These are phyloP conservation scores for Neurospora sp. DNA, from an alignment of 495 filamentous ascomycete species.

Conservation along the genomic window DNA sequence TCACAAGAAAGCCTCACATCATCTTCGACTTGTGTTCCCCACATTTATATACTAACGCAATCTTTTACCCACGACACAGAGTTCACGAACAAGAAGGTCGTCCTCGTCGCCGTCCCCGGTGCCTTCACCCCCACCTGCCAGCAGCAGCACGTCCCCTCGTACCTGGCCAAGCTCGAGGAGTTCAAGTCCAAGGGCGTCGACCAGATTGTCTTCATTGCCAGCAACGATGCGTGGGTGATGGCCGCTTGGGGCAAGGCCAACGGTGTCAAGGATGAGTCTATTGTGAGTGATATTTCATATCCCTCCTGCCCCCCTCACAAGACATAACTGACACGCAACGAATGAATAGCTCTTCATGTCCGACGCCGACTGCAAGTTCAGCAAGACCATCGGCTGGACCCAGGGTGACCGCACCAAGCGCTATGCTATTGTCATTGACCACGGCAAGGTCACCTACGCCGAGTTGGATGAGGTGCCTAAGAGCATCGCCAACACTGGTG, in stretches of 20 bases:
- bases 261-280: constrained; percentile 64
- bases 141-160: constrained; percentile 75
- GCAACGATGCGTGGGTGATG: constrained; percentile 90
- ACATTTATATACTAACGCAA: neutral
- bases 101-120: constrained; percentile 83
- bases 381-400: constrained; percentile 75
- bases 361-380: constrained; percentile 68
- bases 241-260: constrained; percentile 95
- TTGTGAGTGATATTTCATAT: constrained; percentile 44
- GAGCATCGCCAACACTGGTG: constrained; percentile 60
- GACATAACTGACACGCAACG: constrained; percentile 1
- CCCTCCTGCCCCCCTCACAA: neutral
- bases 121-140: constrained; percentile 96
- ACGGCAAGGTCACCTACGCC: constrained; percentile 83
- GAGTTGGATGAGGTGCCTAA: constrained; percentile 65
- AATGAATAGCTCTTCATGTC: constrained; percentile 66
- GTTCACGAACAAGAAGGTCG: constrained; percentile 79
- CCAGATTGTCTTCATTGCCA: constrained; percentile 72
- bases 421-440: constrained; percentile 80
- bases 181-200: constrained; percentile 82
- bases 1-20: too few relatives aligned
- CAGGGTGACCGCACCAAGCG: constrained; percentile 63
- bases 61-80: constrained; percentile 30
- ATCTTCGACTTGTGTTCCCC: too few relatives aligned
- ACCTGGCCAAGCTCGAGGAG: constrained; percentile 61